Evolutionary conservation across 139 green algal genomes (phyloP).

Genomic region (Haematococcus lacustris): DNA sequence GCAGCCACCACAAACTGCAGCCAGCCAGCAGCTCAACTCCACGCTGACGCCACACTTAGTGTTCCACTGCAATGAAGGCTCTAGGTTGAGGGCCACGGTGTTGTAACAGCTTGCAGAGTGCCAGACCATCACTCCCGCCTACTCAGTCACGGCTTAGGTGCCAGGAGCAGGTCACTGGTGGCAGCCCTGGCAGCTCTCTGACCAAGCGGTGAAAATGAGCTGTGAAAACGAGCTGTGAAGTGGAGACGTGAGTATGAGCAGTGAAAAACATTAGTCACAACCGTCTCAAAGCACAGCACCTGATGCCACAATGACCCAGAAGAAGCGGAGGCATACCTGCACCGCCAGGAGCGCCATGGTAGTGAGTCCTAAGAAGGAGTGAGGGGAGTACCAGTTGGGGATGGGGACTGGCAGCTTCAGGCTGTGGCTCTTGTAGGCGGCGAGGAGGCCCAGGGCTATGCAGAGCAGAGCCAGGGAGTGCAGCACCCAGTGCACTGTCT

Average conservation of each 20-base stretch:
- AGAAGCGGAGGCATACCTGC: constrained; percentile 27
- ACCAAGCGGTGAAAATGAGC: neutral
- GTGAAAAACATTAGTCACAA: neutral
- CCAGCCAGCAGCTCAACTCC: neutral
- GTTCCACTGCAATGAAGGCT: neutral
- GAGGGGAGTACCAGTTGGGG: constrained; percentile 57
- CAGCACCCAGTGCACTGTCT: constrained; percentile 45
- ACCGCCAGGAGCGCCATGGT: constrained; percentile 22
- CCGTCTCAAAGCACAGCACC: neutral
- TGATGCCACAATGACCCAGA: neutral
- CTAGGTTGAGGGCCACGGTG: neutral
- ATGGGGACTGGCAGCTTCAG: constrained; percentile 51
- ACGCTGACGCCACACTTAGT: neutral
- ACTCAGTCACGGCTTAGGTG: neutral
- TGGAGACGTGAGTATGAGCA: neutral
- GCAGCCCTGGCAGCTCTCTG: neutral
- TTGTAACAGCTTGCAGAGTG: neutral
- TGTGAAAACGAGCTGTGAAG: neutral
- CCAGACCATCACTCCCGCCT: neutral
- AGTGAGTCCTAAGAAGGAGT: constrained; percentile 45
- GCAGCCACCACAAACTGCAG: constrained; percentile 13
- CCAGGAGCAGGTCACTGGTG: neutral
- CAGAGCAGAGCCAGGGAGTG: constrained; percentile 28
- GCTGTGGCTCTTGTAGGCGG: constrained; percentile 53
- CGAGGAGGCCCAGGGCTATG: constrained; percentile 29